Percentiles rank a stretch among this genome's conserved stretches.
phyloP scores from a whole-genome alignment of 805 yeast genomes.

The Sugiyamaella boreocaroliniensis region DNA sequence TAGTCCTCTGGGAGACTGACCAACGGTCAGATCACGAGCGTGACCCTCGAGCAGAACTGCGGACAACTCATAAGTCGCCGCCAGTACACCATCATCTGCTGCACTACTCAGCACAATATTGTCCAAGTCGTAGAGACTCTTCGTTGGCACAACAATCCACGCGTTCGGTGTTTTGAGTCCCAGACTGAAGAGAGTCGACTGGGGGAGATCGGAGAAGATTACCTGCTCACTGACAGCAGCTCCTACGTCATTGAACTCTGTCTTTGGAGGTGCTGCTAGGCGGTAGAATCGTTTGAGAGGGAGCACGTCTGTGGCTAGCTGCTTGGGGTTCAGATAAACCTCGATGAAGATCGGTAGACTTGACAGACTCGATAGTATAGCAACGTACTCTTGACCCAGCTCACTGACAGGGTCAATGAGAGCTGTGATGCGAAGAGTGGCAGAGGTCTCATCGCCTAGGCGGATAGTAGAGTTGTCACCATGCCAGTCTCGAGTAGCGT shows the following conservation, averaged over 20 bases:
- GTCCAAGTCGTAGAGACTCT: conserved; percentile 54
- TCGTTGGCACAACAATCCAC: conserved; percentile 58
- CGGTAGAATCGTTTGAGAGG: conserved; percentile 56
- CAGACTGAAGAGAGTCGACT: conserved; percentile 44
- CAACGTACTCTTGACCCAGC: conserved; percentile 53
- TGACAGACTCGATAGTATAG: conserved; percentile 38
- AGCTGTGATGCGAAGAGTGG: conserved; percentile 49
- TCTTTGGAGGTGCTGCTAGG: conserved; percentile 36
- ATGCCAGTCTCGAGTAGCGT: conserved; percentile 19
- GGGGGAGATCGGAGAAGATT: conserved; percentile 44
- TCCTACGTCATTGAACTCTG: conserved; percentile 29
- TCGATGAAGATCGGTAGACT: conserved; percentile 44
- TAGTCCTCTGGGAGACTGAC: conserved; percentile 46
- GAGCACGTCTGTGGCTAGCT: conserved; percentile 33
- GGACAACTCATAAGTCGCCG: conserved; percentile 46
- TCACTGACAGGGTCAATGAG: conserved; percentile 70
- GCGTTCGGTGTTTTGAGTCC: conserved; percentile 56
- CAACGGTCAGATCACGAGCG: conserved; percentile 41
- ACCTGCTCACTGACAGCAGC: conserved; percentile 25
- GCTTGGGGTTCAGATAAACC: conserved; percentile 53
- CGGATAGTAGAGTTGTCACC: conserved; percentile 40
- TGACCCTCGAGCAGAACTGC: conserved; percentile 65
- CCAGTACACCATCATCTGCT: conserved; percentile 27
- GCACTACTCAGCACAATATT: conserved; percentile 45
- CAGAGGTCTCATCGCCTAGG: conserved; percentile 26